These are phyloP conservation scores for Phytophthora uliginosa DNA, from an alignment of 352 stramenopile genomes.

Conservation along the genomic window DNA sequence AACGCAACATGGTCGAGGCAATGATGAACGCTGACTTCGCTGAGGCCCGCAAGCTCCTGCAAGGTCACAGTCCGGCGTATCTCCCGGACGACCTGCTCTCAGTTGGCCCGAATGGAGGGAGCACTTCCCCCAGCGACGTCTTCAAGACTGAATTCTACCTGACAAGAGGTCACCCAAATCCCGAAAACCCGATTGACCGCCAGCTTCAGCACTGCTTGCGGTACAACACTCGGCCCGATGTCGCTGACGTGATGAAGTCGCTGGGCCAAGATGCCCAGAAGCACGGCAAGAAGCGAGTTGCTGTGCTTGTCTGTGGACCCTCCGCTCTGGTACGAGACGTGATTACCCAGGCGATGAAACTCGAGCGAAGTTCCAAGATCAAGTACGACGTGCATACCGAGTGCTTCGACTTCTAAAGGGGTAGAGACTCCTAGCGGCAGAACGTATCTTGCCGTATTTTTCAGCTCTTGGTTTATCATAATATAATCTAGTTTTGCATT, in stretches of 20 bases:
- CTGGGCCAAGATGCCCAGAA: conserved; percentile 33
- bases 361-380: conserved; percentile 26
- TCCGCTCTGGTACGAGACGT: conserved; percentile 34
- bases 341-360: conserved; percentile 22
- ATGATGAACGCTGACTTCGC: conserved; percentile 25
- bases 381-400: conserved; percentile 48
- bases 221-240: conserved; percentile 39
- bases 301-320: conserved; percentile 50
- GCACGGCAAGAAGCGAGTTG: conserved; percentile 33
- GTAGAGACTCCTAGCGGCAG: no score
- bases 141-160: conserved; percentile 52
- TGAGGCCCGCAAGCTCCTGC: conserved; percentile 5
- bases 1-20: conserved; percentile 44
- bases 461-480: no score
- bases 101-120: conserved; percentile 8
- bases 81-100: conserved; percentile 19
- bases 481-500: no score
- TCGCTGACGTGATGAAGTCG: conserved; percentile 24
- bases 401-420: conserved; percentile 36
- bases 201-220: conserved; percentile 30
- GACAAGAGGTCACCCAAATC: conserved; percentile 32
- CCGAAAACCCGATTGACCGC: conserved; percentile 33
- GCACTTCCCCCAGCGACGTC: conserved; percentile 4
- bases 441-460: no score
- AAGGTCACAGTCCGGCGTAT: conserved; percentile 13